Percentiles rank a stretch among this genome's conserved stretches.
Conservation (phyloP, 2,329 filamentous ascomycete species). For the Dactylellina leptospora region DNA sequence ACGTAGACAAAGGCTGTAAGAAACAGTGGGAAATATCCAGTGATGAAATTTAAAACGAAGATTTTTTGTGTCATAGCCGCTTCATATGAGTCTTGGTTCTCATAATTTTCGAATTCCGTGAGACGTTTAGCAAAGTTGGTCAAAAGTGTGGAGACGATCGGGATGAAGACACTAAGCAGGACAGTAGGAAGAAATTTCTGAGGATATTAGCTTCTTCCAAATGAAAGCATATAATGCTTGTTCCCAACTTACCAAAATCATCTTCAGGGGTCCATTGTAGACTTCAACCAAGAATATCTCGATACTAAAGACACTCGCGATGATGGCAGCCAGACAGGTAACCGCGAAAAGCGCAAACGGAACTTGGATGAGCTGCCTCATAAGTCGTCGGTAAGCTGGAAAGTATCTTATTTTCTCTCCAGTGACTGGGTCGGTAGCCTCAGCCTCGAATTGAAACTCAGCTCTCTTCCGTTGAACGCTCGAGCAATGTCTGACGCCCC, state of each 20-base stretch:
- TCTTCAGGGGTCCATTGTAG: conserved; percentile 87
- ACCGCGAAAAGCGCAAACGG: conserved; percentile 83
- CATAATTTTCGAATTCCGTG: conserved; percentile 89
- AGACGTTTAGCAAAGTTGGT: conserved; percentile 79
- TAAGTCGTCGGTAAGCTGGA: conserved; percentile 76
- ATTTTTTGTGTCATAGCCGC: conserved; percentile 88
- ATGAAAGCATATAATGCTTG: conserved; percentile 15
- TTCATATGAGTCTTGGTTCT: conserved; percentile 83
- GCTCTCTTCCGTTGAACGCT: conserved; percentile 76
- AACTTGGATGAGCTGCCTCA: conserved; percentile 80
- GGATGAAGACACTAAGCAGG: conserved; percentile 81
- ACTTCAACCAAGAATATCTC: conserved; percentile 97
- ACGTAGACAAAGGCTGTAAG: conserved; percentile 94
- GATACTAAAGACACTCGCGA: conserved; percentile 85
- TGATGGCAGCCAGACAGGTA: conserved; percentile 78
- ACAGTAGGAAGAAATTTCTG: conserved; percentile 88
- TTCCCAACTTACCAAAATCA: conserved; percentile 73
- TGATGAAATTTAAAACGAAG: conserved; percentile 96
- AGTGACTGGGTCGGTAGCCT: conserved; percentile 79
- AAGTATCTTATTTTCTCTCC: conserved; percentile 81
- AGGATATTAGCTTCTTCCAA: conserved; percentile 16
- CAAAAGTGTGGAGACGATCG: conserved; percentile 77
- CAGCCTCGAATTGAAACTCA: conserved; percentile 81
- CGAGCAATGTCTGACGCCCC: conserved; percentile 87
- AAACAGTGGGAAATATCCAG: conserved; percentile 90